phyloP scores from a whole-genome alignment of 2,329 filamentous ascomycete species.

The Penicillium griseofulvum region DNA sequence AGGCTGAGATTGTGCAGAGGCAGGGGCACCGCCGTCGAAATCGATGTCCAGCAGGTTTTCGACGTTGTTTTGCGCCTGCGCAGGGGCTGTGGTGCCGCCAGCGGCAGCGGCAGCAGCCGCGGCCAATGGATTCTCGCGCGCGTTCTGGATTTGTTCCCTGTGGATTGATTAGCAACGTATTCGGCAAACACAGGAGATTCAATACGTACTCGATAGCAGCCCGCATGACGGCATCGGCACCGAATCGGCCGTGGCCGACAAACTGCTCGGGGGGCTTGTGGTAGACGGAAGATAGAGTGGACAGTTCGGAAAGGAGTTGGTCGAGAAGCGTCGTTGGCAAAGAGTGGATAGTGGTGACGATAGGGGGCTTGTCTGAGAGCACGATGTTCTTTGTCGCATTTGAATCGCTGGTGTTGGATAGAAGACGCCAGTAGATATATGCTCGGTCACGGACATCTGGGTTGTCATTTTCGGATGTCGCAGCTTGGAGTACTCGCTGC shows the following conservation, averaged over 20 bases:
- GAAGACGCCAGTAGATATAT: slow-evolving; percentile 95
- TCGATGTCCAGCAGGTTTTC: slow-evolving; percentile 96
- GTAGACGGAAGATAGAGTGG: slow-evolving; percentile 93
- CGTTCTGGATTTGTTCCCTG: slow-evolving; percentile 83
- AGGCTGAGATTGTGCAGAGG: slow-evolving; percentile 71
- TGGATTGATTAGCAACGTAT: slow-evolving; percentile 18
- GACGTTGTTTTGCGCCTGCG: slow-evolving; percentile 67
- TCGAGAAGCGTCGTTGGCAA: slow-evolving; percentile 81
- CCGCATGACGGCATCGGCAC: slow-evolving; percentile 88
- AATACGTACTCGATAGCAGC: slow-evolving; percentile 76
- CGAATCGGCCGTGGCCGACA: slow-evolving; percentile 89
- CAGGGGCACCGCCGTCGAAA: slow-evolving; percentile 88
- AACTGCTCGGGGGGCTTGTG: slow-evolving; percentile 99
- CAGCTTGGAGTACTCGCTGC: slow-evolving; percentile 88
- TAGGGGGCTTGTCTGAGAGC: slow-evolving; percentile 89
- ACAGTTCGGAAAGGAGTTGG: slow-evolving; percentile 85
- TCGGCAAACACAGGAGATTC: background rate
- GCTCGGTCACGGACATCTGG: slow-evolving; percentile 95
- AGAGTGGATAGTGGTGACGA: slow-evolving; percentile 89
- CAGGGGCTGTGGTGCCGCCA: slow-evolving; percentile 52
- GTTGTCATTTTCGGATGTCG: slow-evolving; percentile 94
- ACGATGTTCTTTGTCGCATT: slow-evolving; percentile 91
- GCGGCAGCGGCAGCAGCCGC: slow-evolving; percentile 68
- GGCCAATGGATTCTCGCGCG: slow-evolving; percentile 89
- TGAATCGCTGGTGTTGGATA: slow-evolving; percentile 77